Evolutionary conservation across 345 rosid genomes (phyloP).

Genomic region (Populus simonii): DNA sequence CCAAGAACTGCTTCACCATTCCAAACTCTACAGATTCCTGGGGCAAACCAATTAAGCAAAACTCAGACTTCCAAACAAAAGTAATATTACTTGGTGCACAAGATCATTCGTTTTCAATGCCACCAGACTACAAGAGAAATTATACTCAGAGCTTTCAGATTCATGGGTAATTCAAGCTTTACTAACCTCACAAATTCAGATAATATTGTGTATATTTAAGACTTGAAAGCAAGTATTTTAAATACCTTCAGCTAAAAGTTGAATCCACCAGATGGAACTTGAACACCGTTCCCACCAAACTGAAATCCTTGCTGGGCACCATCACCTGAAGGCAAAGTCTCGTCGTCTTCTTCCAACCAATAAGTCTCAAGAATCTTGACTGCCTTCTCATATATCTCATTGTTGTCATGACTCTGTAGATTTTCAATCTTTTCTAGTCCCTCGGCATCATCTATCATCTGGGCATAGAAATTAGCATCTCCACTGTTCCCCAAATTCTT

Average conservation of each 20-base stretch:
- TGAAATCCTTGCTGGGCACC: conserved; percentile 15
- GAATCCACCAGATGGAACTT: conserved; percentile 26
- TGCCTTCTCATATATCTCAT: conserved; percentile 24
- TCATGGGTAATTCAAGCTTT: neutral
- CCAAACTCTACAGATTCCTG: conserved; percentile 10
- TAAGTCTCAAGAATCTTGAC: conserved; percentile 24
- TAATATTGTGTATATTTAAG: neutral
- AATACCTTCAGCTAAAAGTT: conserved; percentile 24
- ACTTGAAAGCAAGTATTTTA: neutral
- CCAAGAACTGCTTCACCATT: neutral
- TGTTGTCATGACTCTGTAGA: conserved; percentile 26
- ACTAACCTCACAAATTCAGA: neutral
- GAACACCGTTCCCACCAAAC: conserved; percentile 8
- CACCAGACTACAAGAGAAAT: neutral
- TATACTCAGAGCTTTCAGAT: neutral
- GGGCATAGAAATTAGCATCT: conserved; percentile 18
- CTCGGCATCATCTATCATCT: conserved; percentile 18
- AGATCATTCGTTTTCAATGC: neutral
- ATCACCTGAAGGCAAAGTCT: conserved; percentile 19
- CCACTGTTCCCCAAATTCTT: conserved; percentile 16
- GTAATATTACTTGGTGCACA: neutral
- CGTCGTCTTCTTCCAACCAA: conserved; percentile 27
- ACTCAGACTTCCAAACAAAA: conserved; percentile 8
- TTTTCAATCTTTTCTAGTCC: conserved; percentile 26
- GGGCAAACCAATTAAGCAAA: neutral